Percentiles rank a stretch among this genome's conserved stretches.
Evolutionary conservation across 106 monocot genomes (phyloP).

Genomic region (Vanilla planifolia): DNA sequence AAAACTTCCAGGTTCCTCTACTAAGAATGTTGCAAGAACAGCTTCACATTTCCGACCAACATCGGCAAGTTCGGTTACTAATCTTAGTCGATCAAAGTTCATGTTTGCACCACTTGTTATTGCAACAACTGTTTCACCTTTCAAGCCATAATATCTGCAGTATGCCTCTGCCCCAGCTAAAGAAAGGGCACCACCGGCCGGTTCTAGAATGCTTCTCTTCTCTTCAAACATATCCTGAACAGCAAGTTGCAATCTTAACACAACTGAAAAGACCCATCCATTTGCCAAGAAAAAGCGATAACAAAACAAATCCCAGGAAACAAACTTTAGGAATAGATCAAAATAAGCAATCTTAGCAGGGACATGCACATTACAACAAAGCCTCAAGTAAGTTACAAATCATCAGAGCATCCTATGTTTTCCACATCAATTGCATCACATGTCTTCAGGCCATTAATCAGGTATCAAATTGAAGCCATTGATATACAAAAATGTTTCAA

Average conservation of each 20-base stretch:
- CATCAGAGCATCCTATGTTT: too few relatives aligned
- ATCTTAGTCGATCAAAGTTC: slow-evolving; percentile 93
- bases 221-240: slow-evolving; percentile 98
- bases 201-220: slow-evolving; percentile 97
- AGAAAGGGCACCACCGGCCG: slow-evolving; percentile 93
- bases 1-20: slow-evolving; percentile 78
- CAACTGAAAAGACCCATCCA: not conserved
- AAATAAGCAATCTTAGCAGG: too few relatives aligned
- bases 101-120: slow-evolving; percentile 98
- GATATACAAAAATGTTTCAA: too few relatives aligned
- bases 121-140: slow-evolving; percentile 73
- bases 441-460: too few relatives aligned
- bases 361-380: too few relatives aligned
- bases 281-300: not conserved
- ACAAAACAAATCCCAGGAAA: too few relatives aligned
- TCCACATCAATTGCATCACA: too few relatives aligned
- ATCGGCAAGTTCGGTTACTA: slow-evolving; percentile 98
- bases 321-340: too few relatives aligned
- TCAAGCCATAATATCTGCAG: slow-evolving; percentile 93
- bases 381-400: too few relatives aligned
- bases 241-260: not conserved
- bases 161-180: slow-evolving; percentile 97
- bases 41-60: slow-evolving; percentile 98
- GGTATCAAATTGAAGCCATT: too few relatives aligned
- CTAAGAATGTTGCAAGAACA: slow-evolving; percentile 81